Base-by-base conservation (phyloP, 805 yeast genomes). In the Brettanomyces sp. region DNA sequence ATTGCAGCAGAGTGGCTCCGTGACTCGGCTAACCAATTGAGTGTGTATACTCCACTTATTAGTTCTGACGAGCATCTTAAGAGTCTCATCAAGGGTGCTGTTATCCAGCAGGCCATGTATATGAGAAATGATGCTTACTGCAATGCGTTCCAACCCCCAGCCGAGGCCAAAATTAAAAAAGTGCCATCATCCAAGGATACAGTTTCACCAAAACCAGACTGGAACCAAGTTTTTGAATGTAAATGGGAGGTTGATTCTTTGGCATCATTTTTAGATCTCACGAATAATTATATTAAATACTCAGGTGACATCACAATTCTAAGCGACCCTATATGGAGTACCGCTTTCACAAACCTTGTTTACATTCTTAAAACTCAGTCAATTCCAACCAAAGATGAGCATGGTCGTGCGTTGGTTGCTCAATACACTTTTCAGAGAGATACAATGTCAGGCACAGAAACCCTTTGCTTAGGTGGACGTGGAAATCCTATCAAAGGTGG, bases 1-100 rank as follows among this genome's bases (percentile, higher is more conserved):
- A 88, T 88, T 46, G 89, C 86, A 60, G 96, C 96, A 2, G 95
- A 88, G 62, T 88, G 96, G 96, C 66, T 88, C 42, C 66, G 96
- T 45, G 96, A 88, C 62, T 80, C 95, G 1, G 86, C 95, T 0
- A 69, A 93, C 53, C 96, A 88, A 58, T 64, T 88, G 42, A 74
- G 86, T 4, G 85, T 85, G 2, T 89, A 87, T 60, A 80, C 82
- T 54, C 77, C 78, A 6, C 69, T 86, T 22, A 64, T 80, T 12
- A 64, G 65, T 36, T 57, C 72, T 45, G 93, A 87, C 55, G 52
- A 59, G 1, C 47, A 53, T 2, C 66, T 88, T 44, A 59, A 65
- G 48, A 67, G 67, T 32, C 63, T 88, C 58, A 70, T 88, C 32
- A 68, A 66, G 49, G 96, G 96, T 14, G 95, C 96, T 2, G 84